Evolutionary conservation across 805 yeast species (phyloP), one percentile per base, ranked within the genome.

Genomic region (Blastobotrys attinorum): DNA sequence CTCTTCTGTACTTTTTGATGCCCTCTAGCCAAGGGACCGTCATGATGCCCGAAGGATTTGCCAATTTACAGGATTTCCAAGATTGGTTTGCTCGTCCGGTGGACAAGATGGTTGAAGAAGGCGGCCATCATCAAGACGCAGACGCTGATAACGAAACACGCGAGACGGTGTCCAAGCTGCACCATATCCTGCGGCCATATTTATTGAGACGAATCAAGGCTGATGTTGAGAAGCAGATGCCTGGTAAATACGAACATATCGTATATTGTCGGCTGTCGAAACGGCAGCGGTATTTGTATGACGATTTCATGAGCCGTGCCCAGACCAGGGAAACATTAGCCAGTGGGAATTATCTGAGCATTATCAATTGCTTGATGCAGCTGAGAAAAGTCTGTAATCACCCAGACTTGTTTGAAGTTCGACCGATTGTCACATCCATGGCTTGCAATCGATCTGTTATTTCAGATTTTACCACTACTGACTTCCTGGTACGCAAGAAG

Each of bases 11-110:
- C 61, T 92, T 92, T 59, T 69, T 92, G 57, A 92, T 92, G 99
- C 99, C 99, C 0, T 83, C 94, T 0, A 71, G 87, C 0, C 79
- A 79, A 43, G 78, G 75, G 6, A 50, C 66, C 3, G 57, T 55
- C 22, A 53, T 60, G 54, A 82, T 86, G 88, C 90, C 96, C 0
- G 89, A 83, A 40, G 98, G 97, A 1, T 92, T 92, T 74, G 97
- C 99, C 1, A 88, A 90, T 56, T 69, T 92, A 47, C 92, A 86
- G 51, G 96, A 92, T 57, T 92, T 92, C 62, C 98, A 92, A 57
- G 94, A 85, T 51, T 92, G 98, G 99, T 92, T 92, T 63, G 96
- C 97, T n/a, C 77, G 81, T 48, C 98, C 99, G 0, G 97, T 92
- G 3, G 97, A 92, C 60, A 83, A 78, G 52, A 78, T 92, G 47